Percentiles rank a stretch among this genome's conserved stretches.
These are phyloP conservation scores for Aspergillus sp. DNA, from an alignment of 2,329 filamentous ascomycete species.

Conservation along the genomic window DNA sequence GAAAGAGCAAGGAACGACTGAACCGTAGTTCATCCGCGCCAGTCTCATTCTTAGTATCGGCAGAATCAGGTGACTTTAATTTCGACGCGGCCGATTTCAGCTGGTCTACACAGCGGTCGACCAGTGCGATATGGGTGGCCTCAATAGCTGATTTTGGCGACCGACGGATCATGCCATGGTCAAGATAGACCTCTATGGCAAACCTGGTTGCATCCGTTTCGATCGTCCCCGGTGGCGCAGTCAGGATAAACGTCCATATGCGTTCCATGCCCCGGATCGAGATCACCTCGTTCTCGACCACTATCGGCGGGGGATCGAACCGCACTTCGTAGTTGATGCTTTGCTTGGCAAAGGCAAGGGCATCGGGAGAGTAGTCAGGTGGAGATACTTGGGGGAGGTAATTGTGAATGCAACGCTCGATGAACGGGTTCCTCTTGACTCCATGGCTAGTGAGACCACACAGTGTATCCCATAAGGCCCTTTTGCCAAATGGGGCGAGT, in stretches of 20 bases:
- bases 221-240: constrained; percentile 63
- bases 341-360: constrained; percentile 45
- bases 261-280: constrained; percentile 60
- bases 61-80: constrained; percentile 54
- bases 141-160: constrained; percentile 49
- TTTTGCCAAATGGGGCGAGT: constrained; percentile 60
- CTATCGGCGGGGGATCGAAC: constrained; percentile 54
- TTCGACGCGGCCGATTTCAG: constrained; percentile 62
- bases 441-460: constrained; percentile 35
- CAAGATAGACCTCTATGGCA: constrained; percentile 73
- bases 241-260: constrained; percentile 80
- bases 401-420: constrained; percentile 44
- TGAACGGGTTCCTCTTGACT: constrained; percentile 36
- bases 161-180: constrained; percentile 44
- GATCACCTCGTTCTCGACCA: constrained; percentile 40
- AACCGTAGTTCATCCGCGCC: constrained; percentile 63
- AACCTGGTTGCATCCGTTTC: constrained; percentile 67
- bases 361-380: constrained; percentile 33
- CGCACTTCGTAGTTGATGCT: constrained; percentile 51
- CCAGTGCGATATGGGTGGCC: constrained; percentile 66
- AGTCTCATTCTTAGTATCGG: constrained; percentile 49
- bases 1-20: constrained; percentile 65
- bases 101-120: constrained; percentile 71
- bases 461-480: constrained; percentile 69
- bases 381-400: constrained; percentile 42